Evolutionary conservation across 352 stramenopile genomes (phyloP).

Genomic region (Halophytophthora batemanensis): DNA sequence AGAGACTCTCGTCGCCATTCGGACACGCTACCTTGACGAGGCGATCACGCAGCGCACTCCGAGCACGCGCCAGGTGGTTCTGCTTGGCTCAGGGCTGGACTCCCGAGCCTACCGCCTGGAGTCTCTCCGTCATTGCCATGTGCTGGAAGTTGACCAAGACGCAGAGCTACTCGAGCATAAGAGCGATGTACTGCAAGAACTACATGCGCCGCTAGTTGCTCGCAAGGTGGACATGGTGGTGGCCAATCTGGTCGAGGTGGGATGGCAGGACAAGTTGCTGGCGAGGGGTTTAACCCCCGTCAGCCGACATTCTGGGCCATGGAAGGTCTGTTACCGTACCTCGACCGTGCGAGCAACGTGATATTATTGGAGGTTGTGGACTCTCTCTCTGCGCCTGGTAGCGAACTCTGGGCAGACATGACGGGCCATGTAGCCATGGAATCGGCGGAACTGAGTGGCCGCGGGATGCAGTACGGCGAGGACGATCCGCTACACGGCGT

Average conservation of each 20-base stretch:
- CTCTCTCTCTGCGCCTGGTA: constrained; percentile 30
- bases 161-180: constrained; percentile 30
- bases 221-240: constrained; percentile 31
- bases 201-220: constrained; percentile 14
- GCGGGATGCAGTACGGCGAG: constrained; percentile 31
- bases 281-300: constrained; percentile 25
- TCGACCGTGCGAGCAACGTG: constrained; percentile 23
- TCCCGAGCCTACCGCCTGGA: constrained; percentile 44
- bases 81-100: constrained; percentile 43
- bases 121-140: constrained; percentile 21
- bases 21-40: constrained; percentile 41
- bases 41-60: constrained; percentile 24
- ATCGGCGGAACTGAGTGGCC: constrained; percentile 4
- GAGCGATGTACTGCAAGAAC: constrained; percentile 20
- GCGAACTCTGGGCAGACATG: constrained; percentile 41
- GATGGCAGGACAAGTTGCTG: constrained; percentile 26
- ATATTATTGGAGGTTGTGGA: constrained; percentile 39
- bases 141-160: constrained; percentile 36
- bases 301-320: constrained; percentile 43
- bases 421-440: constrained; percentile 6
- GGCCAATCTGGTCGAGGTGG: constrained; percentile 28
- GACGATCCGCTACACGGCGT: constrained; percentile 34
- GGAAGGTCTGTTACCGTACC: constrained; percentile 40
- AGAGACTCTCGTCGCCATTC: constrained; percentile 32
- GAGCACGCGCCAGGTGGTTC: constrained; percentile 35